Conservation (phyloP, 495 filamentous ascomycete species). For the Aspergillus olivimuriae region DNA sequence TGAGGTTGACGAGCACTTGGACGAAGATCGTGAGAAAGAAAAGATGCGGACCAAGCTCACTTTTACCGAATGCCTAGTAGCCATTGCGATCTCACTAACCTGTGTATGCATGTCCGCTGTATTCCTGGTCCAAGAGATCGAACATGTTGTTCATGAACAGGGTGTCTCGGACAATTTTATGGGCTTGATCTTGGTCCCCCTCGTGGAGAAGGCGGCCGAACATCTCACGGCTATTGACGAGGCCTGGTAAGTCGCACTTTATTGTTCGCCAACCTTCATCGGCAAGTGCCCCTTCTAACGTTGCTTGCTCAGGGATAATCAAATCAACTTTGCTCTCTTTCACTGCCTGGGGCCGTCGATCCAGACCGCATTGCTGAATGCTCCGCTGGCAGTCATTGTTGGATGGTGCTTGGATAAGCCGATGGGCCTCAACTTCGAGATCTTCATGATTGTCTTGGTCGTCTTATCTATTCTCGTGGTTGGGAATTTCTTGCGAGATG, state of each 20-base stretch:
- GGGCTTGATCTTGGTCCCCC: constrained; percentile 64
- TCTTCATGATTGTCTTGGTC: constrained; percentile 84
- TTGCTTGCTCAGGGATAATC: constrained; percentile 31
- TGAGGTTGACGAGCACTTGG: constrained; percentile 62
- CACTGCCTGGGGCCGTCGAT: constrained; percentile 85
- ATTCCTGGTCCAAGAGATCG: constrained; percentile 75
- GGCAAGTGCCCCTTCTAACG: not conserved
- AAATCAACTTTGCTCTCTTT: constrained; percentile 78
- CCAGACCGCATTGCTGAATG: constrained; percentile 86
- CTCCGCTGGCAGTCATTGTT: constrained; percentile 74
- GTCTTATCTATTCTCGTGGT: constrained; percentile 82
- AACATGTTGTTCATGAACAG: constrained; percentile 56
- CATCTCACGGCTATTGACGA: constrained; percentile 88
- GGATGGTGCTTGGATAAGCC: constrained; percentile 69
- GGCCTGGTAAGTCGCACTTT: constrained; percentile 58
- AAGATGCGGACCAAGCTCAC: constrained; percentile 65
- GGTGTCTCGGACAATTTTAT: constrained; percentile 72
- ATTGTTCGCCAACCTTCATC: too few relatives aligned
- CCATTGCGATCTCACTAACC: constrained; percentile 58
- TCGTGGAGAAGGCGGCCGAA: constrained; percentile 89
- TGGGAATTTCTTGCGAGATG: constrained; percentile 72
- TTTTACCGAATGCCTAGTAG: constrained; percentile 64
- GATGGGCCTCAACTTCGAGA: constrained; percentile 81
- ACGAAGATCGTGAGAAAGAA: constrained; percentile 64
- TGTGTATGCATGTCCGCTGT: constrained; percentile 78